phyloP scores from a whole-genome alignment of 176 grass and related monocot species.

The Carex cristatella region DNA sequence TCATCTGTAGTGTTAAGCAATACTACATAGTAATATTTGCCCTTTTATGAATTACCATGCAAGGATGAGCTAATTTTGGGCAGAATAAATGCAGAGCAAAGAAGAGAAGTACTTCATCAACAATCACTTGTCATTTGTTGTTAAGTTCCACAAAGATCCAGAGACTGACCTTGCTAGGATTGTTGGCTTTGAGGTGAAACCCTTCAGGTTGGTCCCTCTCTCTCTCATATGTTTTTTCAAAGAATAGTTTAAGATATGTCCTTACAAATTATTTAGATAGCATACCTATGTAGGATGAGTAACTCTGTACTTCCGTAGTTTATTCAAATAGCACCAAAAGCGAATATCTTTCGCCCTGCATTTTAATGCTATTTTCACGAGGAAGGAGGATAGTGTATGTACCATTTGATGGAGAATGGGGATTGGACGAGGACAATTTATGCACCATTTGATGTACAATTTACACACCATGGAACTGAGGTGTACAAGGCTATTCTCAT shows the following conservation, averaged over 20 bases:
- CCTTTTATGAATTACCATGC: background rate
- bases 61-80: conserved; percentile 18
- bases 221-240: background rate
- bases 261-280: background rate
- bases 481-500: background rate
- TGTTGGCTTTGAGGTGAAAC: conserved; percentile 88
- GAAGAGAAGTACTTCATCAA: conserved; percentile 80
- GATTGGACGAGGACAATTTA: background rate
- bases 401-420: background rate
- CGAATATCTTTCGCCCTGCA: background rate
- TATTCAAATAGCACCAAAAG: background rate
- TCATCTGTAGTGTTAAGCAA: background rate
- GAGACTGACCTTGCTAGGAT: conserved; percentile 64
- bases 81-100: conserved; percentile 55
- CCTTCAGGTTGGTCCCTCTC: conserved; percentile 44
- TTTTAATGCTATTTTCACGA: background rate
- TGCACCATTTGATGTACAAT: background rate
- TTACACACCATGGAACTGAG: background rate
- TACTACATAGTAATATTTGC: background rate
- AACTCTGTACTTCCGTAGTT: background rate
- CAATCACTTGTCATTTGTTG: conserved; percentile 79
- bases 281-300: background rate
- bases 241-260: background rate
- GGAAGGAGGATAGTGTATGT: background rate
- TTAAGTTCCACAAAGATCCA: conserved; percentile 71